Conservation (phyloP, 2,329 filamentous ascomycete species). For the Epichloe glyceriae region DNA sequence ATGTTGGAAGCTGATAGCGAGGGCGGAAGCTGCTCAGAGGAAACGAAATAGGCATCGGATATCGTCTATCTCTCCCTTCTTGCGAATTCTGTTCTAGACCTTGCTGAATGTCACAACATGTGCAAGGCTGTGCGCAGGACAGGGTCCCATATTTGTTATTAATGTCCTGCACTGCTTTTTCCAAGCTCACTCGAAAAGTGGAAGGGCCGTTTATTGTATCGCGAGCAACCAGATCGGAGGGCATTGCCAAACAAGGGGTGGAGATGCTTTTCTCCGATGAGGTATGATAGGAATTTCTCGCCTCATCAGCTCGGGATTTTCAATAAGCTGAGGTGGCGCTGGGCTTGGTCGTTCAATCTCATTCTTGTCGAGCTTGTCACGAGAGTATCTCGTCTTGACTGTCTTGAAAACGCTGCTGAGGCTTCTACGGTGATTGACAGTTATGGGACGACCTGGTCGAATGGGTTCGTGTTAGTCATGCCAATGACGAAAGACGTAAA, state of each 20-base stretch:
- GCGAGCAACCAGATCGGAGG: slow-evolving; percentile 14
- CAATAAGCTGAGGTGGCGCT: not conserved
- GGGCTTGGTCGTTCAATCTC: not conserved
- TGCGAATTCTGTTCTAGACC: not conserved
- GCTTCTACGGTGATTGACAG: slow-evolving; percentile 13
- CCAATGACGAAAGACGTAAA: too few relatives aligned
- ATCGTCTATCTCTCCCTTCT: not conserved
- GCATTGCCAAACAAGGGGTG: slow-evolving; percentile 18
- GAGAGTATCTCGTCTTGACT: slow-evolving; percentile 15
- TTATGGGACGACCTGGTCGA: not conserved
- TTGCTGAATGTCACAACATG: not conserved
- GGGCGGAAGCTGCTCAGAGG: slow-evolving; percentile 8
- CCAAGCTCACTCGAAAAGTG: slow-evolving; percentile 17
- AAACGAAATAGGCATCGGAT: not conserved
- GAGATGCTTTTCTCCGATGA: slow-evolving; percentile 2
- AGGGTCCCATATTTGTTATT: slow-evolving; percentile 15
- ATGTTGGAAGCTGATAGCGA: slow-evolving; percentile 8
- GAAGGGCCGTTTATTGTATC: slow-evolving; percentile 9
- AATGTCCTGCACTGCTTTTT: slow-evolving; percentile 18
- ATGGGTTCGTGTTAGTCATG: not conserved
- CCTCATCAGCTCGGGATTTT: not conserved
- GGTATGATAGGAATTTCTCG: not conserved
- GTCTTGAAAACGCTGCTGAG: slow-evolving; percentile 18
- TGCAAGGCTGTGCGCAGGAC: slow-evolving; percentile 2
- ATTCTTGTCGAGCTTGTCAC: slow-evolving; percentile 10